phyloP scores from a whole-genome alignment of 441 rosid genomes.

The Erodium texanum region DNA sequence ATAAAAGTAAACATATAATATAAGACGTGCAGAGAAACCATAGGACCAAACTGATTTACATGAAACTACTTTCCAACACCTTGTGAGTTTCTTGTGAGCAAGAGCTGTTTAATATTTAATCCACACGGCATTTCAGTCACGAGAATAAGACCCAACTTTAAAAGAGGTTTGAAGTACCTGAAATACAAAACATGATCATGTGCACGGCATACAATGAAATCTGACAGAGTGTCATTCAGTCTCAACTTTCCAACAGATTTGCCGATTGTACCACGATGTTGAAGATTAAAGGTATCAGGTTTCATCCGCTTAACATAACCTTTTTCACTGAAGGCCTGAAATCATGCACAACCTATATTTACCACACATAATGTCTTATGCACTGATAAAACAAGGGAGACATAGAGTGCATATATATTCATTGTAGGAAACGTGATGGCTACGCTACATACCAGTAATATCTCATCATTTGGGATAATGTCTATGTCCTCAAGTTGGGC shows the following conservation, averaged over 20 bases:
- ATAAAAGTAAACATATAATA: no score
- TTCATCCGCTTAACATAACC: slow-evolving; percentile 96
- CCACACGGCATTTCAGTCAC: neutral
- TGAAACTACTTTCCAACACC: neutral
- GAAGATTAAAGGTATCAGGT: slow-evolving; percentile 82
- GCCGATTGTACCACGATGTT: slow-evolving; percentile 89
- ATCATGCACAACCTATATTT: slow-evolving; percentile 13
- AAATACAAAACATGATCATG: slow-evolving; percentile 89
- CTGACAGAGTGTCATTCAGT: slow-evolving; percentile 85
- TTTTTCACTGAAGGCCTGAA: slow-evolving; percentile 89
- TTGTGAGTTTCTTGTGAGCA: neutral
- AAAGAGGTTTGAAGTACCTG: slow-evolving; percentile 39
- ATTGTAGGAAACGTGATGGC: slow-evolving; percentile 7
- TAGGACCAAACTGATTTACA: neutral
- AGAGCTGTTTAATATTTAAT: neutral
- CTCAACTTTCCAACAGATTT: slow-evolving; percentile 94
- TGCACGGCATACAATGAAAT: slow-evolving; percentile 79
- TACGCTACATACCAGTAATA: slow-evolving; percentile 58
- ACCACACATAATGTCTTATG: slow-evolving; percentile 6
- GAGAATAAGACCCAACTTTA: neutral
- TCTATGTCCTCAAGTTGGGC: slow-evolving; percentile 88
- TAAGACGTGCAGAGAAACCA: neutral
- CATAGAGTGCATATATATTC: neutral
- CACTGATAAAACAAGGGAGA: neutral
- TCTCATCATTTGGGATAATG: slow-evolving; percentile 90